Evolutionary conservation across 768 basidiomycete species (phyloP).

Genomic region (Astraeus odoratus): DNA sequence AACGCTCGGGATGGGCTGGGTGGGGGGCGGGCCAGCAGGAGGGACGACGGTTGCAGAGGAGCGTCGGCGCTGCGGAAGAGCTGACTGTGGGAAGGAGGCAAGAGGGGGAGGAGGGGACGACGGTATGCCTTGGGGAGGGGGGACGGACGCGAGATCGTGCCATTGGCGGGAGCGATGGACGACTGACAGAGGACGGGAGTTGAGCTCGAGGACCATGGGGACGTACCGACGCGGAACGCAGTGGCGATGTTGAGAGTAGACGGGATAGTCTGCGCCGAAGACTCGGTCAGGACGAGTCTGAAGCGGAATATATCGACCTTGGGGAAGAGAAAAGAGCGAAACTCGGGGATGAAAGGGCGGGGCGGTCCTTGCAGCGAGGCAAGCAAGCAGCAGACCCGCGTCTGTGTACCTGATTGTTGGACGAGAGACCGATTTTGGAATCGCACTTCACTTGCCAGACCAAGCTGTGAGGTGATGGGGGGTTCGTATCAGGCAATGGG

Average conservation of each 20-base stretch:
- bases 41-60: conserved; percentile 59
- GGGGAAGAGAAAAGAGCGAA: too few species aligned
- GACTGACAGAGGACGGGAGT: conserved; percentile 22
- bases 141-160: conserved; percentile 20
- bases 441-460: too few species aligned
- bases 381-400: too few species aligned
- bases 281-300: too few species aligned
- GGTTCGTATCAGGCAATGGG: too few species aligned
- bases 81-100: conserved; percentile 25
- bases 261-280: too few species aligned
- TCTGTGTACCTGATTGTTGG: too few species aligned
- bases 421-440: too few species aligned
- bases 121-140: conserved; percentile 23
- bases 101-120: conserved; percentile 27
- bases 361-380: too few species aligned
- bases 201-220: conserved; percentile 25
- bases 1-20: conserved; percentile 64
- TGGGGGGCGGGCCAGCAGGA: conserved; percentile 67
- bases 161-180: conserved; percentile 29
- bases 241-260: conserved; percentile 1
- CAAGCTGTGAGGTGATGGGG: too few species aligned
- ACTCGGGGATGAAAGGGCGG: too few species aligned
- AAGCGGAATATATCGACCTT: too few species aligned
- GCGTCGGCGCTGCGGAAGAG: conserved; percentile 50
- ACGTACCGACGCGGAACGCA: not conserved